Evolutionary conservation across 2,329 filamentous ascomycete genomes (phyloP), one percentile per base, ranked within the genome.

Genomic region (Ceratocystis lukuohia): DNA sequence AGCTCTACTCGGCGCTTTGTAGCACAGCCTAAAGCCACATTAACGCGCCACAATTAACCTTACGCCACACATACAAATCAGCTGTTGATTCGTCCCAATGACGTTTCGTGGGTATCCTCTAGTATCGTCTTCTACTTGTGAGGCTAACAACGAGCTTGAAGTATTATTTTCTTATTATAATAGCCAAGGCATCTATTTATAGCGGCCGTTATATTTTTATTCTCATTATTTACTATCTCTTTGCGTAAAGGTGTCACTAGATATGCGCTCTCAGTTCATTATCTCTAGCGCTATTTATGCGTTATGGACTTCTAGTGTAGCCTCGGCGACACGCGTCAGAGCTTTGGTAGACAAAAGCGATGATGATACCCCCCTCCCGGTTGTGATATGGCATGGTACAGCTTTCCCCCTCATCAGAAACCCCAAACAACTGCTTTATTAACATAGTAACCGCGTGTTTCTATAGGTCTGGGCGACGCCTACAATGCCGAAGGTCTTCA

Each of bases 351-450:
- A 76, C 33, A 75, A 79, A 50, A 71, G 77, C 62, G 75, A 80
- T 72, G 82, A 85, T 72, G 82, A 85, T 70, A 85, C 82, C n/a
- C 91, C 89, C 2, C 82, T 96, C 37, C 94, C 94, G 0, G 81
- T 99, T 45, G 82, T 99, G 68, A 89, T 99, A 77, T 99, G 94
- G 94, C 94, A 99, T 76, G 94, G 75, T 77, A 69, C 37, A 61
- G 73, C 59, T 15, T 57, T 57, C 22, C 53, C 5, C 7, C n/a
- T 33, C 15, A 28, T 28, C 2, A 17, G 7, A 22, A n/a, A 5
- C n/a, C n/a, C 46, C 46, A 56, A 12, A 12, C 53, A 57, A 12
- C 37, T n/a, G 25, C 22, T 41, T 28, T 41, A 41, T 41, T 62
- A 56, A 46, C 59, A 5, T 17, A 2, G 10, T 3, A 41, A 41